A percentile compares a stretch with the other conserved stretches of the same genome.
Conservation (phyloP, 495 filamentous ascomycete species). For the Lepraria neglecta region DNA sequence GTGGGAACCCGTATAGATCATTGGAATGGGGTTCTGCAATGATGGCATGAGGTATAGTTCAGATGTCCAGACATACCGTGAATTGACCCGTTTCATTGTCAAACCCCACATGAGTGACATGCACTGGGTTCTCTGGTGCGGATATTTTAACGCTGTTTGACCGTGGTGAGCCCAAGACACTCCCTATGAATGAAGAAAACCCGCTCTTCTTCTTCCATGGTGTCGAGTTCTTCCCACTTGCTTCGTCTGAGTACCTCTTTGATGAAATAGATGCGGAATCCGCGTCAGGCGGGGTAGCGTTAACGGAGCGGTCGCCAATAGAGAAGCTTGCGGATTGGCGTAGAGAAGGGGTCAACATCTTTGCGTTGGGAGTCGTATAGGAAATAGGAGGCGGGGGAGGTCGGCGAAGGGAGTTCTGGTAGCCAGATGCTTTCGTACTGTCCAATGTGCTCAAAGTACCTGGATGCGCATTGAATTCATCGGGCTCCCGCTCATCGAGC, state of each 20-base stretch:
- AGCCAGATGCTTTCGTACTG: slow-evolving; percentile 54
- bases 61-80: slow-evolving; percentile 57
- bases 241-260: slow-evolving; percentile 85
- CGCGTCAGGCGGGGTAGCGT: slow-evolving; percentile 42
- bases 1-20: too few relatives aligned
- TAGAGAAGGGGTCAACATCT: slow-evolving; percentile 52
- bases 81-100: slow-evolving; percentile 96
- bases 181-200: slow-evolving; percentile 92
- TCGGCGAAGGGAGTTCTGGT: slow-evolving; percentile 36
- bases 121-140: slow-evolving; percentile 91
- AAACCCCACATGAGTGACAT: slow-evolving; percentile 96
- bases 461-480: slow-evolving; percentile 65
- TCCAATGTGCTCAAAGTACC: slow-evolving; percentile 60
- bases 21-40: too few relatives aligned
- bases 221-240: slow-evolving; percentile 46
- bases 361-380: slow-evolving; percentile 53
- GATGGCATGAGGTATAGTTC: too few relatives aligned
- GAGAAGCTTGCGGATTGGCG: slow-evolving; percentile 80
- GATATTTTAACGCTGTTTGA: slow-evolving; percentile 74
- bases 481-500: slow-evolving; percentile 56
- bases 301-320: slow-evolving; percentile 52
- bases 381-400: slow-evolving; percentile 38
- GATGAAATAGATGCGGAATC: slow-evolving; percentile 36
- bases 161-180: slow-evolving; percentile 81
- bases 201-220: slow-evolving; percentile 81